Conservation (phyloP, 805 yeast genomes). For the Metschnikowia vanudenii region DNA sequence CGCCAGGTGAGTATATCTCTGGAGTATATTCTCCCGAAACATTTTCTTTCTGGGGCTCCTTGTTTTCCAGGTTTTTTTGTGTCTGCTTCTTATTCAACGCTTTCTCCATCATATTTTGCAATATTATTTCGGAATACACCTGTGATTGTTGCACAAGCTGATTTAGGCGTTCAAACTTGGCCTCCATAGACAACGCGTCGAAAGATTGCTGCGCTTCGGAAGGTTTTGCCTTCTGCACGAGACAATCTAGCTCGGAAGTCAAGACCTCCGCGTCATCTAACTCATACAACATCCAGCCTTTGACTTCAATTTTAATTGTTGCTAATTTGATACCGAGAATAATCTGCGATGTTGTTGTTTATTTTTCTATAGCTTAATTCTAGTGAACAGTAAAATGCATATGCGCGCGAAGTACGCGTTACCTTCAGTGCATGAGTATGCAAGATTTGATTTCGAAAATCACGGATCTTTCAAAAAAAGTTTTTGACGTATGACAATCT, state of each 20-base stretch:
- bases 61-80: no score
- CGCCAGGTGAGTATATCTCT: neutral
- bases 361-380: neutral
- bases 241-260: neutral
- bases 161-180: conserved; percentile 64
- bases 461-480: no score
- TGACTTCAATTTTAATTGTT: neutral
- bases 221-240: neutral
- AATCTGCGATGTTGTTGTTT: no score
- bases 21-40: no score
- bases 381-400: neutral
- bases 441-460: no score
- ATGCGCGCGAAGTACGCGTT: no score
- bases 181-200: conserved; percentile 47
- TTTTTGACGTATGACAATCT: no score
- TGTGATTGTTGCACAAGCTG: conserved; percentile 84
- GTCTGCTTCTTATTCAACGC: conserved; percentile 28
- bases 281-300: neutral
- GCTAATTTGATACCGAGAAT: no score
- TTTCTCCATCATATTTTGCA: conserved; percentile 67
- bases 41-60: no score
- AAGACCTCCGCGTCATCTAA: neutral
- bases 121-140: conserved; percentile 80
- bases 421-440: no score
- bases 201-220: conserved; percentile 39